A percentile compares a stretch with the other conserved stretches of the same genome.
Conservation (phyloP, 176 grass and related monocot species). For the Poa annua region DNA sequence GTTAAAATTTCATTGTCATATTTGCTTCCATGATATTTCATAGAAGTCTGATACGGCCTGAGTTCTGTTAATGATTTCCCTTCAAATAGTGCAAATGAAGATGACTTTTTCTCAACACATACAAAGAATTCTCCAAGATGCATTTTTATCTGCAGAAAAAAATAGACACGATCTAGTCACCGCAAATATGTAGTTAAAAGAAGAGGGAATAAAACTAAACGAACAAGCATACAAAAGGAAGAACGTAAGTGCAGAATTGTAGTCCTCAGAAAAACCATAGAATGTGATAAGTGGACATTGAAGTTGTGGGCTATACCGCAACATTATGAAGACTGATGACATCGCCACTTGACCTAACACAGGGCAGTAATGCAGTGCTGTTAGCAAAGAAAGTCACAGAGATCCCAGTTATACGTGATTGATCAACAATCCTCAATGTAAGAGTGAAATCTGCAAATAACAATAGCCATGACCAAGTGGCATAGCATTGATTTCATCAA, state of each 20-base stretch:
- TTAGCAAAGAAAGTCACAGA: slow-evolving; percentile 68
- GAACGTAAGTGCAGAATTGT: slow-evolving; percentile 7
- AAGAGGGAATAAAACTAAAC: neutral
- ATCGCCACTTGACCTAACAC: slow-evolving; percentile 64
- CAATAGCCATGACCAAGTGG: neutral
- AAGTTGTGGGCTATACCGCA: slow-evolving; percentile 51
- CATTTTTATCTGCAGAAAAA: slow-evolving; percentile 67
- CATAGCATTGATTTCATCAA: neutral
- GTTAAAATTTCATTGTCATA: slow-evolving; percentile 57
- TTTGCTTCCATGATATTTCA: slow-evolving; percentile 55
- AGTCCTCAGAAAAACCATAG: neutral
- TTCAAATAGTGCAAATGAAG: slow-evolving; percentile 87
- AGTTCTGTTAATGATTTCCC: slow-evolving; percentile 51
- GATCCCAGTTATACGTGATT: slow-evolving; percentile 54
- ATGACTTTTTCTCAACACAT: slow-evolving; percentile 61
- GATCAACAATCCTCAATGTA: slow-evolving; percentile 73
- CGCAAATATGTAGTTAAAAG: neutral
- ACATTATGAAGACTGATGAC: slow-evolving; percentile 82
- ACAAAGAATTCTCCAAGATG: slow-evolving; percentile 60
- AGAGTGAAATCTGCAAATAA: slow-evolving; percentile 64
- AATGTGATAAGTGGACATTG: slow-evolving; percentile 40
- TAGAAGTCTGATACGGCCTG: slow-evolving; percentile 60
- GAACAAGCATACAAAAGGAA: slow-evolving; percentile 2
- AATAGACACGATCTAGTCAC: slow-evolving; percentile 23
- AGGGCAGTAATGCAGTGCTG: slow-evolving; percentile 50